Evolutionary conservation across 2,329 filamentous ascomycete species (phyloP), one percentile per base, ranked within the genome.

Genomic region (Neocatenulostroma microsporum): DNA sequence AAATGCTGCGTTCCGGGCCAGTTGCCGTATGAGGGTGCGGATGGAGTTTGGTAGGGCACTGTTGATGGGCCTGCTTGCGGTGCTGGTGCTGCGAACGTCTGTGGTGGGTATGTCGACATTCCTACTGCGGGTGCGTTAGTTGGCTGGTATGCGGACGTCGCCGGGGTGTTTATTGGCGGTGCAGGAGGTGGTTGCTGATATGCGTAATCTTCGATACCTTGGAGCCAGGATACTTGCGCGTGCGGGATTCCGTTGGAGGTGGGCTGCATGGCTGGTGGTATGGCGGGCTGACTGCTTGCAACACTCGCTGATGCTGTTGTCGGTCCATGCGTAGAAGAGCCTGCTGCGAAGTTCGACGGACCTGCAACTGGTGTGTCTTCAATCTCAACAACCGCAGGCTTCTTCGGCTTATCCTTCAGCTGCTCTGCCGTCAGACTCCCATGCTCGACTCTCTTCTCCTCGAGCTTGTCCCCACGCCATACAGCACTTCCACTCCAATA

Each of bases 401-500:
- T n/a, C n/a, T n/a, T n/a, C n/a, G n/a, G n/a, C n/a, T n/a, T 40
- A 24, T 54, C 46, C 19, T 47, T 42, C 10, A 54, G 41, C 20
- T 56, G 53, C 5, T 52, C 45, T 4, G 49, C 42, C 14, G 53
- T 50, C 33, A 46, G 42, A 21, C 48, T 55, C 7, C 46, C 51
- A 41, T 57, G 64, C 52, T 32, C 58, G 49, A 48, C 58, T 45
- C 44, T 59, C 48, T 52, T 62, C 43, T 76, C 73, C 54, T 76
- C 80, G 54, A 88, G 67, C 56, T 80, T 83, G 18, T 82, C 82
- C 51, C 85, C 80, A 37, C 81, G 72, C 74, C 85, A 89, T 50
- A 84, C 77, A 21, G 84, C 84, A 45, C 85, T 75, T n/a, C 89
- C 91, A 60, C 88, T 96, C 82, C 88, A 95, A 60, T 84, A 89